Evolutionary conservation across 192 early-diverging fungal genomes (phyloP), one percentile per base, ranked within the genome.

Genomic region (Chytriomyces confervae): DNA sequence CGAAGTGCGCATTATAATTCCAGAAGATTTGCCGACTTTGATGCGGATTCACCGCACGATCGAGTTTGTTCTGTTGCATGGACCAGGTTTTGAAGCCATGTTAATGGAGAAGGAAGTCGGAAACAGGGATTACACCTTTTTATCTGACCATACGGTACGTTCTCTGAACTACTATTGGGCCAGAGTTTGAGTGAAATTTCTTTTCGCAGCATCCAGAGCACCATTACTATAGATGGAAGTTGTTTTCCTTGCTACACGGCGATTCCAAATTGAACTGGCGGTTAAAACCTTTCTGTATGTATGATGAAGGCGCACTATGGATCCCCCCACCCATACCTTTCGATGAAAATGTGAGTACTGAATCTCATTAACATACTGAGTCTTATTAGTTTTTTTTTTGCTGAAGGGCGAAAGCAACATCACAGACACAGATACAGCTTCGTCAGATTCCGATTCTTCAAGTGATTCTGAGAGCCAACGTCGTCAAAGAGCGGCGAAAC

Each of bases 151-250:
- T 73, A 85, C 90, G 29, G 92, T 93, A 81, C 77, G 85, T 61
- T n/a, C 74, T 47, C 20, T 6, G 20, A 36, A 36, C 29, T 68
- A 6, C 46, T 68, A 45, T 68, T 67, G 66, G n/a, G 1, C 64
- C 18, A 24, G 46, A 9, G 5, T 20, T 62, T 5, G 16, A 11
- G 62, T 69, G 20, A 23, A 13, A 11, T 62, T 62, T 43, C 47
- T 61, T 36, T 68, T 47, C 65, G 47, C 75, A 92, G 90, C 87
- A 84, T 7, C 77, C 86, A 23, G 94, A 95, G 64, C 95, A 97
- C 73, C 82, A 89, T 27, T 97, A 97, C 64, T 98, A 98, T 79
- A 89, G 94, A 7, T 97, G 96, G 95, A 93, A 92, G 66, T 85
- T 98, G 51, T 96, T 90, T 83, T 96, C 95, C 44, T 84, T 96